phyloP scores from a whole-genome alignment of 2,329 filamentous ascomycete genomes.

The Didymella glomerata region DNA sequence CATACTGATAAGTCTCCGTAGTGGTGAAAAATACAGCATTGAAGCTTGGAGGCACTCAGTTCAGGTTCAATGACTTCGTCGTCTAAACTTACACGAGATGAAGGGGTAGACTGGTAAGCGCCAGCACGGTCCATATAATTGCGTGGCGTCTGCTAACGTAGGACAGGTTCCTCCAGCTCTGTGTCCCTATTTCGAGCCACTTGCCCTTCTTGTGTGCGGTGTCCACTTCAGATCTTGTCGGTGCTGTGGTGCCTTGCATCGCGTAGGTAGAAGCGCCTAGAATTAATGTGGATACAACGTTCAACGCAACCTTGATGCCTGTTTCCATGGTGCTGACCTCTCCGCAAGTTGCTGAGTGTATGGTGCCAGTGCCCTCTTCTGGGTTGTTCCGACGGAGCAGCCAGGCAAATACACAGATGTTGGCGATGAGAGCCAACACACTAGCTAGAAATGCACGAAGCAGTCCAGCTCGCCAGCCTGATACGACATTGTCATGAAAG shows the following conservation, averaged over 20 bases:
- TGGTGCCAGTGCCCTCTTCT: constrained; percentile 1
- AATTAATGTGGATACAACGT: constrained; percentile 51
- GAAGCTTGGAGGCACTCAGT: constrained; percentile 12
- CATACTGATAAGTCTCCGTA: constrained; percentile 29
- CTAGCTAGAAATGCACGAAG: constrained; percentile 26
- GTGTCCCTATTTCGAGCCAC: constrained; percentile 32
- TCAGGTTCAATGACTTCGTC: not conserved
- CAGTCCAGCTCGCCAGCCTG: constrained; percentile 28
- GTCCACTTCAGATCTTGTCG: constrained; percentile 34
- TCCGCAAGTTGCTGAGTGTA: constrained; percentile 33
- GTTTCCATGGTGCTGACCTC: constrained; percentile 20
- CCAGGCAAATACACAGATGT: constrained; percentile 25
- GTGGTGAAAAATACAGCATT: constrained; percentile 31
- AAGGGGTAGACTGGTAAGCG: constrained; percentile 25
- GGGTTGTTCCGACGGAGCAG: constrained; percentile 1
- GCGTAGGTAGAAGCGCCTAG: constrained; percentile 31
- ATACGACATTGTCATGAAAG: constrained; percentile 23
- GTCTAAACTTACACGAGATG: constrained; percentile 26
- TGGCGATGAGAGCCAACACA: constrained; percentile 21
- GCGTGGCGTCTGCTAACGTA: constrained; percentile 23
- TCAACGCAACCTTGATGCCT: constrained; percentile 56
- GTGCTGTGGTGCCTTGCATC: constrained; percentile 35
- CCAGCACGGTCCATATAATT: constrained; percentile 23
- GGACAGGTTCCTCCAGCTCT: constrained; percentile 25
- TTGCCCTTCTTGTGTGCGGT: constrained; percentile 36